Evolutionary conservation across 2,329 filamentous ascomycete species (phyloP).

Genomic region (Beauveria scarabaeidicola): DNA sequence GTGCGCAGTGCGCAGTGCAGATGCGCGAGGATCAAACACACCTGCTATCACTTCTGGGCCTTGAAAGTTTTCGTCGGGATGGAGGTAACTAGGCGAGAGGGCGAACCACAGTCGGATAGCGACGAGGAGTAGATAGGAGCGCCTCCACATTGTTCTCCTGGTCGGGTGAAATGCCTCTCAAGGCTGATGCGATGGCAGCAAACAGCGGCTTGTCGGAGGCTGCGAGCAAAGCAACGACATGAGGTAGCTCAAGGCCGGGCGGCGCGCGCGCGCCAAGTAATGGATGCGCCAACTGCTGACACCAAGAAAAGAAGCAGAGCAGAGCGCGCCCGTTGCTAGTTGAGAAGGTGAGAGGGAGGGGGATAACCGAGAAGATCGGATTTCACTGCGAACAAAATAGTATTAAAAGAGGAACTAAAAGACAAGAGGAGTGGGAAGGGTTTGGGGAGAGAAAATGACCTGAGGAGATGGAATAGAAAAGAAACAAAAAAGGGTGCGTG

Average conservation of each 20-base stretch:
- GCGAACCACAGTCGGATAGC: conserved; percentile 90
- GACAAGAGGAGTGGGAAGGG: background rate
- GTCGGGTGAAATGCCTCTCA: conserved; percentile 11
- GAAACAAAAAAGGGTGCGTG: conserved; percentile 4
- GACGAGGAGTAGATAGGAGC: conserved; percentile 76
- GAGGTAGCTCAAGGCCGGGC: conserved; percentile 1
- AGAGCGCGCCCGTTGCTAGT: background rate
- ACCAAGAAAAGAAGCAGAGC: background rate
- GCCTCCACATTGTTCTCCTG: conserved; percentile 67
- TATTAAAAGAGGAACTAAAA: background rate
- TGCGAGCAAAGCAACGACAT: conserved; percentile 14
- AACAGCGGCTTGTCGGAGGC: conserved; percentile 19
- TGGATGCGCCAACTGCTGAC: background rate
- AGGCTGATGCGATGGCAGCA: conserved; percentile 10
- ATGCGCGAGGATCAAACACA: conserved; percentile 38
- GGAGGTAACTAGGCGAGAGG: conserved; percentile 88
- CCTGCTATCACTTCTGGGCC: conserved; percentile 95
- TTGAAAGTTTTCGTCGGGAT: conserved; percentile 98
- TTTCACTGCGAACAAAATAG: background rate
- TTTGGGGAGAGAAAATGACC: background rate
- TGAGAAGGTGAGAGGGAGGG: background rate
- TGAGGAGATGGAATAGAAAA: conserved; percentile 1
- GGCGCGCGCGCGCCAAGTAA: conserved; percentile 5
- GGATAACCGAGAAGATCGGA: background rate
- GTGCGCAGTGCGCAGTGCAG: background rate